Conservation (phyloP, 2,329 filamentous ascomycete genomes). For the Rhynchosporium graminicola region DNA sequence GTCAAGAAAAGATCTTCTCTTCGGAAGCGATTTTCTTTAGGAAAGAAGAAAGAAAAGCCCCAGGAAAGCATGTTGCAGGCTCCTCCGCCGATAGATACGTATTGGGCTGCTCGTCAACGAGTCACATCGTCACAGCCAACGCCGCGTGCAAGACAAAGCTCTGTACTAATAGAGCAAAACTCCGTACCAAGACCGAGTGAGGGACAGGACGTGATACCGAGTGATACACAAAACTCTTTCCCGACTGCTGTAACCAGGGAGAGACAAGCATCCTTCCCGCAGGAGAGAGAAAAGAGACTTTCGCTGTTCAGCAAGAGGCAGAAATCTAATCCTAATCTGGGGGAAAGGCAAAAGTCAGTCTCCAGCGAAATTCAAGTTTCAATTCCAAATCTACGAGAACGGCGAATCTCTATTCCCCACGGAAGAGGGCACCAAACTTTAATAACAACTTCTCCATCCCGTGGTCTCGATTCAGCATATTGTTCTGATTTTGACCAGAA, state of each 20-base stretch:
- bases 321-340: background rate
- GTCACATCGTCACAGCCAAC: constrained; percentile 19
- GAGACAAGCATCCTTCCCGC: background rate
- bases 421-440: constrained; percentile 19
- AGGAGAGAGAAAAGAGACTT: background rate
- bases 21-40: constrained; percentile 37
- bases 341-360: no score
- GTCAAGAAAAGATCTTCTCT: constrained; percentile 31
- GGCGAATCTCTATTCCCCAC: constrained; percentile 14
- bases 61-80: constrained; percentile 24
- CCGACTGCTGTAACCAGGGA: constrained; percentile 5
- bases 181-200: background rate
- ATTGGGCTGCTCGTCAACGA: constrained; percentile 28
- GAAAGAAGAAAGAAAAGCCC: constrained; percentile 31
- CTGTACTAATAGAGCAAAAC: background rate
- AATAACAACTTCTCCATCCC: constrained; percentile 34
- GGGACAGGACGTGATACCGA: background rate
- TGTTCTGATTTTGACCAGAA: constrained; percentile 38
- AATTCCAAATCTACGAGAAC: background rate
- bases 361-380: no score
- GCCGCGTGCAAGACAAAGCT: constrained; percentile 8
- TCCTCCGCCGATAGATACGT: constrained; percentile 21
- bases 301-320: constrained; percentile 14
- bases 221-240: background rate
- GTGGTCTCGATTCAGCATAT: constrained; percentile 40